Base-by-base conservation (phyloP, 129 eudicot species). In the Pulicaria dysenterica region DNA sequence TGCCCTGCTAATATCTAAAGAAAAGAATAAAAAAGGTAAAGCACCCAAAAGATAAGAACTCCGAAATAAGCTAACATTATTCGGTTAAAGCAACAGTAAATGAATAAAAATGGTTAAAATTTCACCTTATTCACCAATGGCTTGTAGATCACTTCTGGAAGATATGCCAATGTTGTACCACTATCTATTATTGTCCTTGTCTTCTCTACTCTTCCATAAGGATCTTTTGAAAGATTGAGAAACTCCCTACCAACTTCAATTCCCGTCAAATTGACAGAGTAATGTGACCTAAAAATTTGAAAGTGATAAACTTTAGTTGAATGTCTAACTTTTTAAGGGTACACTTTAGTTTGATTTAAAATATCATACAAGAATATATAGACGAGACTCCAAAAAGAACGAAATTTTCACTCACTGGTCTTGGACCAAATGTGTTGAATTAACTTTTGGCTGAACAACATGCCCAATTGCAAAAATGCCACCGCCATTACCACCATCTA, bases 401-500 rank as follows among this genome's bases (percentile, higher is more conserved):
- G 58, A 70, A 40, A 19, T n/a, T 58, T 4, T 64, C 53, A 86
- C 96, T 31, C 76, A 91, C 96, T 86, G 85, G 71, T 84, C 73
- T 67, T 77, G 81, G 13, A 88, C 81, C 81, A 92, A 59, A 8
- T 80, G 87, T 13, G 97, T 89, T 55, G 85, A 82, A 73, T 88
- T 92, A 37, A 92, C 97, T 84, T 83, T 87, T 31, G 97, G 97
- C 74, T 88, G 83, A 72, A 92, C 96, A 70, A 92, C 95, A 74
- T 84, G 82, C 58, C 97, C 97, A 79, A 92, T 89, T 57, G 97
- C 96, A 77, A 92, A 92, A 39, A 92, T 92, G 8, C 97, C 97
- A 57, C 96, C 97, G 62, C 97, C 96, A 83, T 92, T 88, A 38
- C 51, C 87, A 45, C 97, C 96, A 79, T 88, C 93, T 68, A 92